Evolutionary conservation across 2,329 filamentous ascomycete species (phyloP).

Genomic region (Teratosphaeria destructans): DNA sequence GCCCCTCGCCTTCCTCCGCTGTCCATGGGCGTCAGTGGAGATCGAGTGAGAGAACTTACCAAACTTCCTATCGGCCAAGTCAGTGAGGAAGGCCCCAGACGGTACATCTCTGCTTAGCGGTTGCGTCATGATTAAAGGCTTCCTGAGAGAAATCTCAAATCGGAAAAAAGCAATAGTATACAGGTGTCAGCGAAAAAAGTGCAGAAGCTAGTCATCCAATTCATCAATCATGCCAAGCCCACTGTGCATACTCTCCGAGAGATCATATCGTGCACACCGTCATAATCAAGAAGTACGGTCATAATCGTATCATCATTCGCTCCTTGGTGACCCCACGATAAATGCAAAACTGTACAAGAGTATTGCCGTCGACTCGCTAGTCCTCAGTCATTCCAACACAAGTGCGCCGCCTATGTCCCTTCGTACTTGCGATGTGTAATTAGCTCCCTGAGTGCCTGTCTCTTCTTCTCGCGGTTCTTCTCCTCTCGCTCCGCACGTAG

Average conservation of each 20-base stretch:
- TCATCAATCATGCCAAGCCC: neutral
- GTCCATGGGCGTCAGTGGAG: no score
- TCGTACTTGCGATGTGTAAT: conserved; percentile 29
- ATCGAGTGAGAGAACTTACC: no score
- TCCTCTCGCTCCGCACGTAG: conserved; percentile 34
- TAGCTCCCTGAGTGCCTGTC: conserved; percentile 43
- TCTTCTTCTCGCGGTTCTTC: conserved; percentile 40
- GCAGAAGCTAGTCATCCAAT: neutral
- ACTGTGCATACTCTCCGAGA: neutral
- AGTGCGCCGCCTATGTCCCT: neutral
- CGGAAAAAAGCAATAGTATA: neutral
- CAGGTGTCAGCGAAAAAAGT: neutral
- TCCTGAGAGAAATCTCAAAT: no score
- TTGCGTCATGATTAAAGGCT: no score
- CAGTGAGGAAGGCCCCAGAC: no score
- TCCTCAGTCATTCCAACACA: neutral
- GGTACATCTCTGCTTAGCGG: no score
- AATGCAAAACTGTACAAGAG: neutral
- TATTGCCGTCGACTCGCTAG: neutral
- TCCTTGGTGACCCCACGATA: neutral
- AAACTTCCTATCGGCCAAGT: no score
- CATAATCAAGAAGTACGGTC: neutral
- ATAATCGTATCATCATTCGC: neutral
- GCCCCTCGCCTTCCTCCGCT: no score
- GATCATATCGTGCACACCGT: neutral